A percentile compares a stretch with the other conserved stretches of the same genome.
phyloP scores from a whole-genome alignment of 495 filamentous ascomycete species.

The Penicillium coffeae region DNA sequence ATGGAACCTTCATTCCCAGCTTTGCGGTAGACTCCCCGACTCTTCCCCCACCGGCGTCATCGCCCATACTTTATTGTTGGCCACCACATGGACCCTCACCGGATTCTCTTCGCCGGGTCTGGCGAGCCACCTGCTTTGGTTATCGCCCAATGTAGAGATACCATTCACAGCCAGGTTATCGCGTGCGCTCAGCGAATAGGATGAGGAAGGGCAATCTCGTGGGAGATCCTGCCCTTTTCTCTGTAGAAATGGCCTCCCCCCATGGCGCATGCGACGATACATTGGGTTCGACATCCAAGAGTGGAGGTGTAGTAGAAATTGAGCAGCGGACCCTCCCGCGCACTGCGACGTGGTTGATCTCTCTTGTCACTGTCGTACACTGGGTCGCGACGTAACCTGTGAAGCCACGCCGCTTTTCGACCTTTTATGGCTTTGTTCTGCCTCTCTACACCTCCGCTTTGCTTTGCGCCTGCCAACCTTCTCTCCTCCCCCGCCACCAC shows the following conservation, averaged over 20 bases:
- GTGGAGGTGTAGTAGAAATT: background rate
- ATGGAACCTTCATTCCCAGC: slow-evolving; percentile 20
- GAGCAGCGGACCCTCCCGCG: background rate
- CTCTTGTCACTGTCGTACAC: slow-evolving; percentile 24
- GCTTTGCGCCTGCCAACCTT: background rate
- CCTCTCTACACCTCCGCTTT: background rate
- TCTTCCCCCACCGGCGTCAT: slow-evolving; percentile 4
- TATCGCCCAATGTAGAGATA: background rate
- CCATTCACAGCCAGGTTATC: background rate
- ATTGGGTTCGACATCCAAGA: slow-evolving; percentile 3
- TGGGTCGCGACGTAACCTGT: slow-evolving; percentile 17
- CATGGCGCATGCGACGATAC: slow-evolving; percentile 12
- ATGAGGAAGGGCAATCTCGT: background rate
- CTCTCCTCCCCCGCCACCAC: slow-evolving; percentile 18
- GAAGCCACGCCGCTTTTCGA: slow-evolving; percentile 1
- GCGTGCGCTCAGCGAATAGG: background rate
- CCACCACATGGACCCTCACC: slow-evolving; percentile 18
- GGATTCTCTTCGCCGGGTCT: background rate
- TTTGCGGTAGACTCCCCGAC: slow-evolving; percentile 4
- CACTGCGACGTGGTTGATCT: background rate
- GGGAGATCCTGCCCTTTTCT: background rate
- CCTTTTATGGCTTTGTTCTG: background rate
- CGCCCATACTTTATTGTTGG: slow-evolving; percentile 10
- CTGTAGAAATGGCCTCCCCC: slow-evolving; percentile 1
- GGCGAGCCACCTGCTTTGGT: slow-evolving; percentile 1